phyloP scores from a whole-genome alignment of 106 monocot genomes.

The Vanilla planifolia region DNA sequence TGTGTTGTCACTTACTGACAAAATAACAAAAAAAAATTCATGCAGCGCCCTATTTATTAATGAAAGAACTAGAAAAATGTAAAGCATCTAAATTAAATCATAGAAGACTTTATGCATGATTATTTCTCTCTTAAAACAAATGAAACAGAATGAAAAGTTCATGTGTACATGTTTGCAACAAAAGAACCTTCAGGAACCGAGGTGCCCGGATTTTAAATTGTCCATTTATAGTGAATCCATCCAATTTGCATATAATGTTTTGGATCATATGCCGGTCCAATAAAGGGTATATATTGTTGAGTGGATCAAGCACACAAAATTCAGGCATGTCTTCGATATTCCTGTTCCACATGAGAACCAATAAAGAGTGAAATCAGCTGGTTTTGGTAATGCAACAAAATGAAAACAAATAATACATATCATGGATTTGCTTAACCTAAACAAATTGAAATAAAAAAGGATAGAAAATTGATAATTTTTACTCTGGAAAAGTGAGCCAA shows the following conservation, averaged over 20 bases:
- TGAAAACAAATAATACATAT: not conserved
- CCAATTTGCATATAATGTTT: conserved; percentile 64
- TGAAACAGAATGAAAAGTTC: not conserved
- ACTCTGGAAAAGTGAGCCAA: no score
- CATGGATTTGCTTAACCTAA: not conserved
- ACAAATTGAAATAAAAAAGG: not conserved
- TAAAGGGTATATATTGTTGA: conserved; percentile 71
- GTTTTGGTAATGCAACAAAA: not conserved
- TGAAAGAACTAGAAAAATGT: no score
- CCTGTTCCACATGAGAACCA: conserved; percentile 31
- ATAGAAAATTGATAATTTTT: no score
- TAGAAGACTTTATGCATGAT: not conserved
- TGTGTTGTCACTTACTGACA: no score
- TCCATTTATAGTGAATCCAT: conserved; percentile 24
- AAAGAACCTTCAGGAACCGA: conserved; percentile 61
- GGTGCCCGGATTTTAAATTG: conserved; percentile 61
- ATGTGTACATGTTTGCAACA: conserved; percentile 9
- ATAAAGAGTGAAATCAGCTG: not conserved
- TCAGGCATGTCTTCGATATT: conserved; percentile 47
- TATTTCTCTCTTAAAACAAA: not conserved
- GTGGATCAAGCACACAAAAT: conserved; percentile 67
- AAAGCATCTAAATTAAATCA: no score
- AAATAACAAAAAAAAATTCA: no score
- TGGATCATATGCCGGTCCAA: conserved; percentile 86
- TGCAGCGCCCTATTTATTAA: no score